Base-by-base conservation (phyloP, 352 stramenopile genomes). In the Phytophthora podocarpi region DNA sequence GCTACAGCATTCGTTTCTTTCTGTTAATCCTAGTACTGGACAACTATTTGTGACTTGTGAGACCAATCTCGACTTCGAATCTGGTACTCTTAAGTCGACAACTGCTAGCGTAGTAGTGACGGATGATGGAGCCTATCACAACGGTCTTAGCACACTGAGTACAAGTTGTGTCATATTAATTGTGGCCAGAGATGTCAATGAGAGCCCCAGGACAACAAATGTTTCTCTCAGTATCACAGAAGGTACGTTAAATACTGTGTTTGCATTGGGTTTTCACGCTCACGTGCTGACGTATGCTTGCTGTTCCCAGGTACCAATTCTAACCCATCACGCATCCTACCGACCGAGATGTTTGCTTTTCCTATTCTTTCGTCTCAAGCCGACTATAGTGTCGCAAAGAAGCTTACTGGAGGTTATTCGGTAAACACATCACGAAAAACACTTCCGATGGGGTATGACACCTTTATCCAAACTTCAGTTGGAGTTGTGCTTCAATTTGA, bases 51-150 rank as follows among this genome's bases (percentile, higher is more conserved):
- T 78, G 16, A 63, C 47, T 2, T 31, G 11, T 18, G 35, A 20
- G 27, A 20, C n/a, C 0, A 78, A 78, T 15, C 59, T 78, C 20
- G 64, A 72, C 34, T 72, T 69, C 12, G 64, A 72, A 28, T 65
- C 58, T 2, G 13, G 39, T 18, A 21, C 24, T 7, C 13, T 52
- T 5, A 61, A 46, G 7, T 26, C 35, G 2, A 49, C 62, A 5
- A 52, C 35, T 36, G 57, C 55, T 8, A 62, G 23, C 31, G 52
- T 78, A n/a, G 30, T 67, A 6, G 65, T 75, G 4, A 48, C 30
- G 2, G 70, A 78, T 56, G 65, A 78, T 26, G 70, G 70, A 13
- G 51, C 57, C 5, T 64, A 64, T n/a, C 70, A 78, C 30, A 55
- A 73, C 20, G 61, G 62, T 3, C 20, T 72, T 9, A 39, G 35